Base-by-base conservation (phyloP, 148 eudicot genomes). In the Amaranthus hypochondriacus region DNA sequence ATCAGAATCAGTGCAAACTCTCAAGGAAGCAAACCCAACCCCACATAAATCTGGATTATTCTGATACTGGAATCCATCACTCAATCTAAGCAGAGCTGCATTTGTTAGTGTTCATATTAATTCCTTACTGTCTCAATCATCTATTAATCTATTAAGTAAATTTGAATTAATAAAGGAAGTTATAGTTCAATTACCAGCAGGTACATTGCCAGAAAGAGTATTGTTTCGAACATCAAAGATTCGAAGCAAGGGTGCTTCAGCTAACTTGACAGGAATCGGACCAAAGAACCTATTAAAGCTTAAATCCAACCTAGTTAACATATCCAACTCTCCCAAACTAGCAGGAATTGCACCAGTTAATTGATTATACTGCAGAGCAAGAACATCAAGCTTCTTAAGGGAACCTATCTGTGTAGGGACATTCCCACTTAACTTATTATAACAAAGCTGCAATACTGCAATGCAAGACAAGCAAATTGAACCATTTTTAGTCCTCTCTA, bases 261-360 rank as follows among this genome's bases (percentile, higher is more conserved):
- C 89, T 84, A 93, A 50, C 74, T 84, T 93, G 56, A 75, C 75
- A 15, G 98, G 98, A 76, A 93, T 90, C 3, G 94, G 86, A 61
- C 98, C 98, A 55, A 90, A 93, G 14, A 93, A 85, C 44, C 9
- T 78, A 77, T 93, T 93, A 68, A 84, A 87, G 75, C 98, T 87
- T 75, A 93, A 81, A 81, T 93, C 96, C 82, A 93, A 65, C 84
- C 98, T 90, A 28, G 80, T 85, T 71, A 93, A 77, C 85, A 73
- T 69, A 69, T 72, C 66, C 82, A 93, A 72, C 13, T 84, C 86
- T 47, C 96, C 98, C 73, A 93, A 79, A 68, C 88, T 89, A 66
- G 98, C 96, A 62, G 96, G 98, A 61, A 93, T 87, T n/a, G 93
- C 93, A 63, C 96, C 98, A 28, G 77, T 87, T 58, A 92, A 73